Evolutionary conservation across 2,329 filamentous ascomycete species (phyloP), one percentile per base, ranked within the genome.

Genomic region (Pseudogymnoascus sp.): DNA sequence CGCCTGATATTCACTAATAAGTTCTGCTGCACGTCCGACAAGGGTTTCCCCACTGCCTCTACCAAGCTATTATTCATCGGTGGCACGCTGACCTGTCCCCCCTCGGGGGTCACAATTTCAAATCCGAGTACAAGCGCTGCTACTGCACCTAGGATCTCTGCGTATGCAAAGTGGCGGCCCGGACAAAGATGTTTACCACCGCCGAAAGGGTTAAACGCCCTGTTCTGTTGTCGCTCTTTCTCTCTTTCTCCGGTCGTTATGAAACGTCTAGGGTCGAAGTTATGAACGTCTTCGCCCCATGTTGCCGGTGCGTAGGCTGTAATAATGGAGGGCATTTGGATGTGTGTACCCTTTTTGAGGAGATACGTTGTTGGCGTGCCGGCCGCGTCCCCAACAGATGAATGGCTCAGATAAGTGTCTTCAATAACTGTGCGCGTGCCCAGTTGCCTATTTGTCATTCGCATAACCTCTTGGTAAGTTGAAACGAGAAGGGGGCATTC

Each of bases 381-480:
- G 42, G n/a, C 42, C 11, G 42, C 42, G n/a, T 65, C 64, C 4
- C 63, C 65, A 10, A 67, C 64, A 3, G 66, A 65, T 24, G 62
- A 38, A 13, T 16, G 72, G 13, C 73, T 72, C 26, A 81, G 67
- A 2, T 76, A 62, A 1, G 76, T 78, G 56, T 82, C 79, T 38
- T 73, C 66, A 13, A 73, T 66, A n/a, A 81, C 75, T 8, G 72
- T 70, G 8, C 81, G 75, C 35, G 73, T 75, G 11, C 75, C 75
- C 13, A 75, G 69, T 5, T 74, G 70, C 3, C 75, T 73, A 31
- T 76, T 76, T 11, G 68, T 70, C 1, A 80, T 63, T 6, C 80
- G 77, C 62, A 81, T 70, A 0, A 74, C 74, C 67, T 82, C 80
- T 24, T 76, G 75, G 66, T 77, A 81, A 21, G 74, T 74, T 50